Evolutionary conservation across 768 basidiomycete genomes (phyloP), one percentile per base, ranked within the genome.

Genomic region (Collybia mongolica): DNA sequence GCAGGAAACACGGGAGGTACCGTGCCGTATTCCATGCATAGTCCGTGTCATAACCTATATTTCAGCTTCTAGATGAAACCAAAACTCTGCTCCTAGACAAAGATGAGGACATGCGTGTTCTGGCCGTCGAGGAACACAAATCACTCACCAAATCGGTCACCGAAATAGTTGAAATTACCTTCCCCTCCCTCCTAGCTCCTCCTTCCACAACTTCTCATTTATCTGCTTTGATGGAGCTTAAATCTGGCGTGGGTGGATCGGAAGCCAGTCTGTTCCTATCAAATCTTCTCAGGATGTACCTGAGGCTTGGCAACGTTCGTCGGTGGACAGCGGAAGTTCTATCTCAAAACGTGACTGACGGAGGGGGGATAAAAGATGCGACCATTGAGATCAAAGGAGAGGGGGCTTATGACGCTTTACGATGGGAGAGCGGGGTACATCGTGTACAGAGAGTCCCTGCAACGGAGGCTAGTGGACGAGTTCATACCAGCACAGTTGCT

Each of bases 391-490:
- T 95, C 11, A 84, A 85, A 52, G 91, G 92, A 0, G 69, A 78
- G 1, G 86, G 88, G 0, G 84, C 83, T 8, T 98, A 90, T 58
- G 94, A 94, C 51, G 67, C 73, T 1, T 65, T 98, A 46, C 72
- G 85, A 32, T 94, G 88, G 84, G 97, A 99, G 67, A 93, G 89
- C 52, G 97, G 97, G 2, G 93, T 99, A 0, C 97, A 98, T 70
- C 78, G 97, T 2, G 93, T 99, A 0, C 96, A 98, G 70, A 70
- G 97, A 37, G 90, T 98, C 1, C 97, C 97, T 1, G 83, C 83
- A 7, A 98, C 94, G 3, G 96, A 98, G 59, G 74, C 86, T 2
- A 84, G 82, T 51, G 96, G 96, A 5, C 74, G 96, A 43, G 82
- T 90, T 23, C 97, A 98, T 61, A 96, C 96, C 0, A 94, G 92